A percentile compares a stretch with the other conserved stretches of the same genome.
These are phyloP conservation scores for Gossypium turneri DNA, from an alignment of 345 rosid genomes.

Conservation along the genomic window DNA sequence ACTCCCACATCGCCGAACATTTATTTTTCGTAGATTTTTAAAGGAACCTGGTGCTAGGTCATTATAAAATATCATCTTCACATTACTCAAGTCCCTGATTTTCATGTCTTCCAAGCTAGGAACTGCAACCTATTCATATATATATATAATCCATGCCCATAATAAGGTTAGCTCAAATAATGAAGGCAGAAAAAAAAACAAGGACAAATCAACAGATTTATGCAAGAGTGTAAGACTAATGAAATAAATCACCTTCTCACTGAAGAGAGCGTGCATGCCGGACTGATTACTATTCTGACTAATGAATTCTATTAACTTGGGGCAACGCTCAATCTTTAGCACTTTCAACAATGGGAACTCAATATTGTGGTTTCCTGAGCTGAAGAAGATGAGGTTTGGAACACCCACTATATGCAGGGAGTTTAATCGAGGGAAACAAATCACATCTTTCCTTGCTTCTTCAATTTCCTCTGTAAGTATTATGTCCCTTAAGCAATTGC, in stretches of 20 bases:
- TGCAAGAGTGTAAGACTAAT: neutral
- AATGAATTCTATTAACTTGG: neutral
- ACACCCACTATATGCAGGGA: too few species aligned
- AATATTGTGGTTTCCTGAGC: too few species aligned
- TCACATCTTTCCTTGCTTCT: neutral
- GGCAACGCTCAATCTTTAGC: neutral
- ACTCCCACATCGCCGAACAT: accelerated
- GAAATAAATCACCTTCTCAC: neutral
- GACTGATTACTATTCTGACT: neutral
- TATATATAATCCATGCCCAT: neutral
- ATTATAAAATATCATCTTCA: constrained; percentile 18
- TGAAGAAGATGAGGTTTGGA: too few species aligned
- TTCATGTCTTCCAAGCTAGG: constrained; percentile 13
- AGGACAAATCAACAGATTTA: too few species aligned
- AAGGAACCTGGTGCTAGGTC: constrained; percentile 12
- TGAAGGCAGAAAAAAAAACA: too few species aligned
- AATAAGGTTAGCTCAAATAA: neutral
- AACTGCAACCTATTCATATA: constrained; percentile 6
- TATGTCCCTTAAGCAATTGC: neutral
- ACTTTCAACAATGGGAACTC: neutral
- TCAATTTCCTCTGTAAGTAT: neutral
- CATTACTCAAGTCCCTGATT: neutral
- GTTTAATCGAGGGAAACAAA: neutral
- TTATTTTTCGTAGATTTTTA: neutral
- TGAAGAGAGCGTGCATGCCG: neutral